Base-by-base conservation (phyloP, 495 filamentous ascomycete genomes). In the Achaetomiella virescens region DNA sequence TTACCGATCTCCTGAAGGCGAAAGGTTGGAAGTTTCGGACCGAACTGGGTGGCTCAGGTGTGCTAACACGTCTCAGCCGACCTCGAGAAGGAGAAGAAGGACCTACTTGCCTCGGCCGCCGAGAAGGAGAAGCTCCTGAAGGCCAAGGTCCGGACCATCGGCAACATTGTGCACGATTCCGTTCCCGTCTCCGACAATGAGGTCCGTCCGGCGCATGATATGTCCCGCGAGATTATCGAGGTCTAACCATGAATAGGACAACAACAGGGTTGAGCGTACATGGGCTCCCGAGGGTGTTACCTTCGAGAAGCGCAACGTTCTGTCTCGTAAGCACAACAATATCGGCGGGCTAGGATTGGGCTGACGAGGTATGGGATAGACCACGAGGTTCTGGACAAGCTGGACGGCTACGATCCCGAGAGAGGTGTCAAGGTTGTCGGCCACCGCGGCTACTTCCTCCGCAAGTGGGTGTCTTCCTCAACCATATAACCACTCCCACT, bases 391-490 rank as follows among this genome's bases (percentile, higher is more conserved):
- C 81, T 98, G 51, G 81, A 85, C 24, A 81, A 88, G 33, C 72
- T 97, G 35, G 90, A 92, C 61, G 93, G 93, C 25, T 97, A 95
- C 66, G 95, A 98, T 64, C 87, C 91, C 1, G 91, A 96, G 63
- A 83, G 93, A 54, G 92, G 91, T 51, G 88, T 90, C 50, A 97
- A 97, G 77, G 81, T 98, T 57, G 93, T 95, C 24, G 93, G 93
- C 25, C 93, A 98, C 67, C 84, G 93, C 53, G 93, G 93, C 36
- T 97, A 97, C 70, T 97, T 92, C 70, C 70, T 97, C 62, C 89
- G 82, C 47, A 84, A 82, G 42, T 93, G 91, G 77, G 93, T 37
- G 83, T 96, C n/a, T 95, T 95, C 72, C 81, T 98, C n/a, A 68
- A 68, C 57, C 68, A 70, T 69, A 62, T 11, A 61, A 6, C 20